Conservation (phyloP, 768 basidiomycete genomes). For the Cystobasidium ongulense region DNA sequence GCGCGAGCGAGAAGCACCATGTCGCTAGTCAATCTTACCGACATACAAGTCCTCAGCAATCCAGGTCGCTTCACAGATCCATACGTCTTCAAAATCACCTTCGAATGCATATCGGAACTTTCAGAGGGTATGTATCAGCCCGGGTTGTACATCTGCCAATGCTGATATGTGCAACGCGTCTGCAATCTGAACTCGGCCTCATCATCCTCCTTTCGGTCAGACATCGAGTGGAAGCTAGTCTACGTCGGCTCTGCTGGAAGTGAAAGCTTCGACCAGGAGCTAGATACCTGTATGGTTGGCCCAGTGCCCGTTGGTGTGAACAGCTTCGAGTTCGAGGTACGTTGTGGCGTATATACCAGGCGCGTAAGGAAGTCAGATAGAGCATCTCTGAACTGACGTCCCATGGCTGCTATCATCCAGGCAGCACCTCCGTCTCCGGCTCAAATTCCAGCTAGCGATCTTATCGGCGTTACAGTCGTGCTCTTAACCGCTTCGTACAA, state of each 20-base stretch:
- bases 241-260: conserved; percentile 91
- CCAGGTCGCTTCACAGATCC: conserved; percentile 66
- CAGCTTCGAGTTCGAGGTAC: conserved; percentile 80
- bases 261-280: conserved; percentile 87
- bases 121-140: conserved; percentile 60
- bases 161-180: too few species aligned
- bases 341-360: background rate
- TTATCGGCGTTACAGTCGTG: conserved; percentile 90
- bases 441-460: conserved; percentile 78
- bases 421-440: conserved; percentile 72
- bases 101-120: conserved; percentile 87
- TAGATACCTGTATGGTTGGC: conserved; percentile 94
- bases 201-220: conserved; percentile 48
- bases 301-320: conserved; percentile 95
- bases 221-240: conserved; percentile 95
- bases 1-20: background rate
- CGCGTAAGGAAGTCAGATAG: background rate
- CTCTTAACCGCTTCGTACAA: conserved; percentile 93
- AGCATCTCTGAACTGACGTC: background rate
- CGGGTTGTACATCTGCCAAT: too few species aligned
- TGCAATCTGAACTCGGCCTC: background rate
- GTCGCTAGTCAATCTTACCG: conserved; percentile 34
- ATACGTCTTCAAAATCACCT: conserved; percentile 89
- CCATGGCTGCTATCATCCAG: conserved; percentile 28
- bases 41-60: conserved; percentile 41